Base-by-base conservation (phyloP, 164 flowering plant species). In the Echeveria elegans region DNA sequence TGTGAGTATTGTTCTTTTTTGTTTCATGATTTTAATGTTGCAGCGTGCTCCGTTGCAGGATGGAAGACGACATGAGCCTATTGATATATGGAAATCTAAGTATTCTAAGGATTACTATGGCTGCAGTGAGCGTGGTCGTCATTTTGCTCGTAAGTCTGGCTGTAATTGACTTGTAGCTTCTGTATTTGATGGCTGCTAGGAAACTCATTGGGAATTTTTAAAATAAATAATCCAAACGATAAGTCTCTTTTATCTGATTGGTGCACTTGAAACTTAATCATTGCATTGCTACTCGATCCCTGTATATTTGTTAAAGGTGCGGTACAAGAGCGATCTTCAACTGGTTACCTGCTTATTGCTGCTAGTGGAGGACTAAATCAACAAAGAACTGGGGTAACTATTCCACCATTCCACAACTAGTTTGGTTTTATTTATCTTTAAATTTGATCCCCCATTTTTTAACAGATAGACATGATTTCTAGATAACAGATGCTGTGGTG, bases 401-500 rank as follows among this genome's bases (percentile, higher is more conserved):
- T 56, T 56, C 31, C n/a, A 26, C 14, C 31, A 28, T 3, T 24
- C 61, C 28, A 28, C 19, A 16, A 63, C 66, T 4, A 21, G 23
- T 32, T 63, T 10, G 6, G 29, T 63, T 63, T 15, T 36, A 12
- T 63, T 60, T 28, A 6, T 29, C 34, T 0, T 31, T n/a, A n/a
- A 15, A 21, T 23, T 40, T 19, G 45, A 38, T 68, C 31, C 23
- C 32, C 15, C 14, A 15, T 53, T 19, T 71, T 6, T 29, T 26
- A 66, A 43, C 34, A n/a, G 12, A 34, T 37, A 28, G 6, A 32
- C 41, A 9, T n/a, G 14, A 21, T 36, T 63, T 34, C 19, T 81
- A 95, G 99, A 95, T 95, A 81, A 88, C 96, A 6, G 99, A 95
- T 80, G 99, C 97, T 43, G 97, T 92, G 31, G 96, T 87, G 72